Evolutionary conservation across 768 basidiomycete species (phyloP), one percentile per base, ranked within the genome.

Genomic region (Boletellus sp.): DNA sequence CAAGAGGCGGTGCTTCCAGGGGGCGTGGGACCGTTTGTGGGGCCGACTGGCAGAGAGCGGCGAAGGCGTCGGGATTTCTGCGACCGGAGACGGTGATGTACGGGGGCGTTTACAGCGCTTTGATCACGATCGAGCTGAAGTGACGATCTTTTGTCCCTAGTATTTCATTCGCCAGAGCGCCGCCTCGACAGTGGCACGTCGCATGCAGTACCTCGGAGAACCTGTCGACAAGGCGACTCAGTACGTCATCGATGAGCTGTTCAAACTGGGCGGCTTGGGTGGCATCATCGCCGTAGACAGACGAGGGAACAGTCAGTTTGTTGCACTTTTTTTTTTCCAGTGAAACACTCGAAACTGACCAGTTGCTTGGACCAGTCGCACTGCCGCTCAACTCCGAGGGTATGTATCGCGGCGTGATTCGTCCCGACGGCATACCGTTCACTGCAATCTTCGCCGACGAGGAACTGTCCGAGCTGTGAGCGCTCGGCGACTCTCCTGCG

Each of bases 51-150:
- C 28, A 8, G 28, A 28, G 28, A 28, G 28, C 28, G 28, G 28
- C 28, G 28, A 28, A 8, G 86, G 81, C 8, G 70, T 92, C 20
- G 88, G 89, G 4, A 70, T 92, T n/a, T 88, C 86, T 26, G 87
- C 90, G 0, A 92, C 90, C 12, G 90, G 90, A 7, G 83, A 91
- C 56, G 90, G 90, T 54, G 90, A 92, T 67, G 87, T 90, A 62
- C 51, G 81, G 69, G 20, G n/a, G 26, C n/a, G 28, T 4, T 26
- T 4, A 26, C 24, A 8, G 24, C 24, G 24, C 24, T 8, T 8
- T 28, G 28, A 28, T 28, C 28, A 8, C 28, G 28, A 28, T 8
- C 28, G 28, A 10, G 28, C 28, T 28, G 28, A 28, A 2, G 3
- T 28, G 24, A 26, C 24, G 24, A 8, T 8, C 7, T 8, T 28